phyloP scores from a whole-genome alignment of 768 basidiomycete species.

The Heimioporus sp. region DNA sequence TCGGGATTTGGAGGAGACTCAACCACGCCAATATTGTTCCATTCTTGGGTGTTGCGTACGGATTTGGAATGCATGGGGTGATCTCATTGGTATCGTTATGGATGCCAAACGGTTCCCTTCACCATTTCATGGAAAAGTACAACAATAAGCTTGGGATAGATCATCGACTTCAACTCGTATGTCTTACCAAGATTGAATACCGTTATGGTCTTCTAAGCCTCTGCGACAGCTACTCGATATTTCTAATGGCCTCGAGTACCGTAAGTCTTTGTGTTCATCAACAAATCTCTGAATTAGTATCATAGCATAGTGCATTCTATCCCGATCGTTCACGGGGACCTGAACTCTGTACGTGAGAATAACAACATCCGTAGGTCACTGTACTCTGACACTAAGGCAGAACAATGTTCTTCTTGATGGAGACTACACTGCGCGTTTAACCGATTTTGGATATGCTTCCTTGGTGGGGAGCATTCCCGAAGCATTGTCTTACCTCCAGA shows the following conservation, averaged over 20 bases:
- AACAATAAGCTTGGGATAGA: background rate
- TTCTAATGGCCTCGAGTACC: conserved; percentile 12
- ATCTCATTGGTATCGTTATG: conserved; percentile 31
- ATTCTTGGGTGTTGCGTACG: conserved; percentile 23
- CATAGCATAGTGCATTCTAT: conserved; percentile 11
- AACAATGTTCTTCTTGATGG: conserved; percentile 15
- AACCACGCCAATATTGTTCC: conserved; percentile 27
- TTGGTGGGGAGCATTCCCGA: too few species aligned
- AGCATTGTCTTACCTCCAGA: conserved; percentile 1
- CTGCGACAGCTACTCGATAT: conserved; percentile 9
- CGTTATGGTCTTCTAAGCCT: conserved; percentile 18
- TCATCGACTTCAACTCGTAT: conserved; percentile 15
- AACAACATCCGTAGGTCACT: too few species aligned
- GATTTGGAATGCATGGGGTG: conserved; percentile 24
- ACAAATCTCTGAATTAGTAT: too few species aligned
- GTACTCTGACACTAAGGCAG: too few species aligned
- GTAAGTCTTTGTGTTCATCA: background rate
- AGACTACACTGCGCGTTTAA: too few species aligned
- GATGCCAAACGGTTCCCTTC: conserved; percentile 28
- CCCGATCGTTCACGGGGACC: background rate
- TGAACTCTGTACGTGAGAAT: conserved; percentile 8
- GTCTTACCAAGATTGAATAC: background rate
- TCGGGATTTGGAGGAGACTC: conserved; percentile 28
- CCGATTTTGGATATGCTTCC: too few species aligned
- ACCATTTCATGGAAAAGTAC: conserved; percentile 12